Conservation (phyloP, 2,329 filamentous ascomycete species). For the Hypoxylon sp. region DNA sequence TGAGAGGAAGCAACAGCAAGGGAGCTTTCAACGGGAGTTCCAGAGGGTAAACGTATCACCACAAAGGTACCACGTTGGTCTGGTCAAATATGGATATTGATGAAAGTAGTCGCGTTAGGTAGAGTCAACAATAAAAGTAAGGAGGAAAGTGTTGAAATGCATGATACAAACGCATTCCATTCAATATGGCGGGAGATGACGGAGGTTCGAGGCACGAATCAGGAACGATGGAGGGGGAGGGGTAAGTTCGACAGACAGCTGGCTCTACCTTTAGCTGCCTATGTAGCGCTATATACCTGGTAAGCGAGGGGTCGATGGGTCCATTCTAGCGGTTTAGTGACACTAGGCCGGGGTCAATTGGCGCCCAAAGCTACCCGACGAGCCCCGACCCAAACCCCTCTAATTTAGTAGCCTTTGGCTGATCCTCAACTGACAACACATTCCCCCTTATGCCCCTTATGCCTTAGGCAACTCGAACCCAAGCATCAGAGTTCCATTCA, state of each 20-base stretch:
- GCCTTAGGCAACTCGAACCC: background rate
- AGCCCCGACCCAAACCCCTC: slow-evolving; percentile 13
- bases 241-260: slow-evolving; percentile 19
- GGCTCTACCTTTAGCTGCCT: no score
- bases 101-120: background rate
- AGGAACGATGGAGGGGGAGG: slow-evolving; percentile 32
- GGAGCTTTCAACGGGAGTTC: background rate
- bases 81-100: background rate
- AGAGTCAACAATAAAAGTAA: slow-evolving; percentile 1
- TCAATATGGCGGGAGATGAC: slow-evolving; percentile 30
- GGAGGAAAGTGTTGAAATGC: slow-evolving; percentile 8
- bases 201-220: slow-evolving; percentile 23
- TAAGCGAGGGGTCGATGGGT: slow-evolving; percentile 2
- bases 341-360: slow-evolving; percentile 28
- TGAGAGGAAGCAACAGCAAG: background rate
- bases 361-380: slow-evolving; percentile 39
- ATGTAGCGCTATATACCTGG: background rate
- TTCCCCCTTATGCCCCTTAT: background rate
- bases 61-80: slow-evolving; percentile 1
- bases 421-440: slow-evolving; percentile 2
- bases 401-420: slow-evolving; percentile 17
- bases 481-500: background rate
- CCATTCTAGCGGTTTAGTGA: slow-evolving; percentile 19
- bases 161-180: slow-evolving; percentile 25
- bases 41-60: background rate